Conservation (phyloP, 2,329 filamentous ascomycete species). For the Fusarium sp. region DNA sequence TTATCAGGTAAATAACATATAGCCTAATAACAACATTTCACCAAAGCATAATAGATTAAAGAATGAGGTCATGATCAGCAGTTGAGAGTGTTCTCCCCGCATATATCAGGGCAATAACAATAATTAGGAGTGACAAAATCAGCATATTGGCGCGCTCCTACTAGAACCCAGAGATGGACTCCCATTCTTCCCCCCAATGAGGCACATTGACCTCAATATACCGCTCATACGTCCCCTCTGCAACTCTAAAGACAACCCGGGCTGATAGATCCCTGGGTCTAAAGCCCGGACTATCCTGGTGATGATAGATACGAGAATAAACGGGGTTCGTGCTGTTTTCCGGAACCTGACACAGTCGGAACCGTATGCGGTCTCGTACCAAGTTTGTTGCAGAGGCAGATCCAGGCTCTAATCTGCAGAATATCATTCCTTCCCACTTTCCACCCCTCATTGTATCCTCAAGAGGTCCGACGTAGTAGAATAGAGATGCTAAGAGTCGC, state of each 20-base stretch:
- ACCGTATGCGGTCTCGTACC: not conserved
- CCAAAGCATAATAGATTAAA: not conserved
- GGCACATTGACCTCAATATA: not conserved
- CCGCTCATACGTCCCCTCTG: rapidly evolving
- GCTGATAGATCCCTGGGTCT: not conserved
- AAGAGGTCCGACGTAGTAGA: conserved; percentile 6
- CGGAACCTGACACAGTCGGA: not conserved
- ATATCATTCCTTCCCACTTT: rapidly evolving
- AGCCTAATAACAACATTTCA: not conserved
- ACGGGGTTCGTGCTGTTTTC: not conserved
- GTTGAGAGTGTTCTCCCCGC: not conserved
- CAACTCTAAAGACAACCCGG: too few relatives aligned
- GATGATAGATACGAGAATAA: not conserved
- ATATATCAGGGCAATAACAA: not conserved
- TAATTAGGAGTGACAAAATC: not conserved
- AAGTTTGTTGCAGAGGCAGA: not conserved
- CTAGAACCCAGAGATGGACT: not conserved
- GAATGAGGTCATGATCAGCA: not conserved
- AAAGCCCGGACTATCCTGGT: not conserved
- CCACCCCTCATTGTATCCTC: not conserved
- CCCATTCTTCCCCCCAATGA: rapidly evolving
- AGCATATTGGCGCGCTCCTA: not conserved
- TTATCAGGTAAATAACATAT: not conserved
- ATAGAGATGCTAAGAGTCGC: conserved; percentile 6
- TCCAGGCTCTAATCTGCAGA: not conserved